Evolutionary conservation across 2,329 filamentous ascomycete species (phyloP).

Genomic region (Periconia sp.): DNA sequence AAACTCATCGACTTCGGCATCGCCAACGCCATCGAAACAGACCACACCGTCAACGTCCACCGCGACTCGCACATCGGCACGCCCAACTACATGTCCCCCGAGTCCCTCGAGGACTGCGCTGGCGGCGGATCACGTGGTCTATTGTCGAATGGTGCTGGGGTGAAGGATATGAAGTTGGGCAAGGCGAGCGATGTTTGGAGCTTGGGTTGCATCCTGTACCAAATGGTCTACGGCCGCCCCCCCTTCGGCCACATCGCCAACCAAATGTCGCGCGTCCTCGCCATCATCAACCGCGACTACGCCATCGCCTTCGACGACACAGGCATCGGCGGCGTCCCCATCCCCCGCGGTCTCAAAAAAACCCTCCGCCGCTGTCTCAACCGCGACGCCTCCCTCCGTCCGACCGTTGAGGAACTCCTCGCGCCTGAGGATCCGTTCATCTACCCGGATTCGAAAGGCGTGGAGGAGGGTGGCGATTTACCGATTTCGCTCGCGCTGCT

Average conservation of each 20-base stretch:
- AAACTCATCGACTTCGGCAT: slow-evolving; percentile 99
- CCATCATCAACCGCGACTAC: slow-evolving; percentile 79
- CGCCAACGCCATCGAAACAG: slow-evolving; percentile 92
- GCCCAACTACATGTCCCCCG: slow-evolving; percentile 98
- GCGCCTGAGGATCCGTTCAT: slow-evolving; percentile 59
- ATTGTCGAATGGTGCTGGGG: slow-evolving; percentile 36
- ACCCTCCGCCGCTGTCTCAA: slow-evolving; percentile 62
- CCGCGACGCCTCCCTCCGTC: slow-evolving; percentile 58
- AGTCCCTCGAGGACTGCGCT: slow-evolving; percentile 87
- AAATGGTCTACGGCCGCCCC: slow-evolving; percentile 96
- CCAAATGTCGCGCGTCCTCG: slow-evolving; percentile 81
- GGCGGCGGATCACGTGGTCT: slow-evolving; percentile 57
- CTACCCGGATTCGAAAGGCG: slow-evolving; percentile 52
- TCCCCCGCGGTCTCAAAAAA: slow-evolving; percentile 58
- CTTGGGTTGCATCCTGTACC: slow-evolving; percentile 92
- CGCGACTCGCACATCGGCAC: slow-evolving; percentile 94
- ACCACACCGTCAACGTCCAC: slow-evolving; percentile 96
- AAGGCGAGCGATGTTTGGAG: slow-evolving; percentile 97
- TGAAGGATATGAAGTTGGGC: slow-evolving; percentile 89
- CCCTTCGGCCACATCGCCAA: slow-evolving; percentile 92
- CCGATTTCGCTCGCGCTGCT: slow-evolving; percentile 57
- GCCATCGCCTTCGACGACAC: slow-evolving; percentile 70
- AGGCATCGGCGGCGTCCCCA: slow-evolving; percentile 64
- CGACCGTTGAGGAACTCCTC: slow-evolving; percentile 60
- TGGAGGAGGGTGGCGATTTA: slow-evolving; percentile 52